Base-by-base conservation (phyloP, 345 rosid species). In the Populus nigra region DNA sequence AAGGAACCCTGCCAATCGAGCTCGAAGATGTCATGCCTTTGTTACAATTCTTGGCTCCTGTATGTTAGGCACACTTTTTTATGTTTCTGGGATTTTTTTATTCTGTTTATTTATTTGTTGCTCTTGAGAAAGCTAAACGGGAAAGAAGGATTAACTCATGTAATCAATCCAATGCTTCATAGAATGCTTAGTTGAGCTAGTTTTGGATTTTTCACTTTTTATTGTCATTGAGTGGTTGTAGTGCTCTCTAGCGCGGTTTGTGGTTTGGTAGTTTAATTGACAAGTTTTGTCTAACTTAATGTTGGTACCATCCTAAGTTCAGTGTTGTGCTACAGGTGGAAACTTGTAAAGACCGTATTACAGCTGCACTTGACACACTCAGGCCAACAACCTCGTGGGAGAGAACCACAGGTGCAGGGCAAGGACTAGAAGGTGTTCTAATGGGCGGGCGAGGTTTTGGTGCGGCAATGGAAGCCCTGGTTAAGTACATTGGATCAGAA, bases 391-490 rank as follows among this genome's bases (percentile, higher is more conserved):
- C 91, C 80, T 90, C 98, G 49, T 96, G 99, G 98, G 99, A 92
- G 83, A 92, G 99, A 87, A 87, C 90, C 62, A 71, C 97, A 18
- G 95, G 90, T 77, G 89, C 90, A 65, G 90, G 90, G 74, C 97
- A 91, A 83, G 92, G 90, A 65, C 47, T 92, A 38, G 99, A 92
- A 78, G 91, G 97, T 65, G 93, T 96, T 74, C 81, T 92, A 84
- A 89, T 96, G 94, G 97, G 99, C 38, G 99, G 97, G 63, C 88
- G 99, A 79, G 99, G 98, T 67, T 94, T 96, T 86, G 98, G 99
- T 75, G 88, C 85, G 68, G 99, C 99, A 79, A 91, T 96, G 99
- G 99, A 96, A 85, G 88, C 93, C 73, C 91, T 93, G 29, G 88
- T 92, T 79, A 96, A 89, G 85, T 96, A 91, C 86, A 90, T 96